Base-by-base conservation (phyloP, 352 stramenopile species). In the Synura sp. region DNA sequence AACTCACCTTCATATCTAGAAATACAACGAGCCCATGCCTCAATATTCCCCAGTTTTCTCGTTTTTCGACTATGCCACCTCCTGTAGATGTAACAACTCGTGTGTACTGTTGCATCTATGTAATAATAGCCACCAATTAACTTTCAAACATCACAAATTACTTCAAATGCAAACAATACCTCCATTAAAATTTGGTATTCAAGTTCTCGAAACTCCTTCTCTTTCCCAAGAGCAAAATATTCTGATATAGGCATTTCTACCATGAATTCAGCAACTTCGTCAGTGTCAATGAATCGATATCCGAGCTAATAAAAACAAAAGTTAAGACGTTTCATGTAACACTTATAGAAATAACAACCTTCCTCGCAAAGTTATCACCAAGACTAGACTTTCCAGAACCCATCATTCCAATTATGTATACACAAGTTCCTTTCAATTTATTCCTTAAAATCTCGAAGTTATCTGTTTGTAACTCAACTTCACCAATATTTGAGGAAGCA, bases 371-470 rank as follows among this genome's bases (percentile, higher is more conserved):
- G 4, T 32, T 1, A 9, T 78, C 44, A 27, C 15, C 33, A 5
- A 78, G 5, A 3, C 35, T 38, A 3, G 41, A 32, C 29, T 78
- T 78, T 29, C 70, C 70, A 41, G 19, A 63, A 5, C 70, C 70
- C 70, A 78, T 78, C 70, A 78, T 78, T 17, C 70, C 70, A 1
- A 78, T 38, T 2, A 78, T 15, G 44, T 78, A 78, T 7, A 78
- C 5, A 67, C 33, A 32, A 5, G 42, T 57, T 7, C 15, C 12
- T 41, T 78, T 70, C 34, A 78, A 36, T 57, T 5, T 63, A 12
- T 63, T 32, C n/a, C n/a, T n/a, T n/a, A n/a, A n/a, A n/a, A n/a
- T n/a, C n/a, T n/a, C n/a, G n/a, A n/a, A n/a, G n/a, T n/a, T n/a
- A n/a, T n/a, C n/a, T n/a, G n/a, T n/a, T n/a, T n/a, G n/a, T n/a